phyloP scores from a whole-genome alignment of 805 yeast species.

The Zygoascus tannicola region DNA sequence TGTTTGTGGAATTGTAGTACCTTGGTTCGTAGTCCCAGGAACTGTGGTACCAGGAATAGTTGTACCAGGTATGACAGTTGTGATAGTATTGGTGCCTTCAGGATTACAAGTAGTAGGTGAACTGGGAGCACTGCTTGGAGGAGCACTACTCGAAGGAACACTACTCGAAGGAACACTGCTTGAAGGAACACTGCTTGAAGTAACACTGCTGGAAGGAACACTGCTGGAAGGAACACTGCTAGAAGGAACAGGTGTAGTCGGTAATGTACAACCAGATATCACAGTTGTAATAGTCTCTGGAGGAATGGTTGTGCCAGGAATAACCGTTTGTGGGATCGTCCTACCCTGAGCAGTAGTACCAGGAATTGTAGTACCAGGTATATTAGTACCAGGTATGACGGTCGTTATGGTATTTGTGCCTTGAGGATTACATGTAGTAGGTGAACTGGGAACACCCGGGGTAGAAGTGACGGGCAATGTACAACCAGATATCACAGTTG shows the following conservation, averaged over 20 bases:
- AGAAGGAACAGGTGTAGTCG: background rate
- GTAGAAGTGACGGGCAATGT: background rate
- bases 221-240: background rate
- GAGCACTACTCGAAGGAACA: background rate
- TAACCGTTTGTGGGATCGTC: constrained; percentile 12
- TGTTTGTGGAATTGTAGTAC: constrained; percentile 2
- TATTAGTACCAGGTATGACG: constrained; percentile 4
- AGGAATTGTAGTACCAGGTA: constrained; percentile 5
- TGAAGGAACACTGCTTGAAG: constrained; percentile 2
- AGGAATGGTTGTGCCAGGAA: constrained; percentile 13
- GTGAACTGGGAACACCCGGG: too few species aligned
- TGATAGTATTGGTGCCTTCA: background rate
- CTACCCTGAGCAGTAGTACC: background rate
- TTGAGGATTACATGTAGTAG: background rate
- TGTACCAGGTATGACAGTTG: constrained; percentile 3
- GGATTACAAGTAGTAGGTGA: constrained; percentile 7
- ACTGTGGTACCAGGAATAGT: background rate
- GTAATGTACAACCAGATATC: background rate
- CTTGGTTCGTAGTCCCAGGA: constrained; percentile 13
- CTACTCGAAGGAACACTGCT: constrained; percentile 5
- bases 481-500: background rate
- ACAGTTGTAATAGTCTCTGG: constrained; percentile 4
- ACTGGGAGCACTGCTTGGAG: constrained; percentile 11
- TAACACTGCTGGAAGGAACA: background rate
- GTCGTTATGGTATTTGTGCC: constrained; percentile 1